Base-by-base conservation (phyloP, 1,139 yeast genomes). In the Kurtzmaniella quercitrusa region DNA sequence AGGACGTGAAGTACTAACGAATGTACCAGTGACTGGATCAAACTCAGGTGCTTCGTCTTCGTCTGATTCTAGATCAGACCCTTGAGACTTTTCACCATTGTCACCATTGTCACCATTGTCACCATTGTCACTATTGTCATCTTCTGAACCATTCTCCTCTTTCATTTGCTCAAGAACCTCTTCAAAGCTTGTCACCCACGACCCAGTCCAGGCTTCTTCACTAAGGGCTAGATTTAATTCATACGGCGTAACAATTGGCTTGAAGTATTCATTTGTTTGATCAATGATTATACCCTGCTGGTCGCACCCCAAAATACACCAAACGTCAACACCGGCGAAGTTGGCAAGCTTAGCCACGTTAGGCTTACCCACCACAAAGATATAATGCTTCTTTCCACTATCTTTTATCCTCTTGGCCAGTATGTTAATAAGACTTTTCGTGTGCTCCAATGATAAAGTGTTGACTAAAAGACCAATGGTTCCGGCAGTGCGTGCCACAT, bases 291-390 rank as follows among this genome's bases (percentile, higher is more conserved):
- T 84, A 4, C 98, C 98, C 45, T 95, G 93, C 53, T 89, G 89
- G 14, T 95, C 91, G 62, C 99, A 94, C 0, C 98, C 98, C 18
- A 93, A 65, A 15, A 93, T 79, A 56, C 95, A 91, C 98, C 98
- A 93, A 21, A 87, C 74, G 53, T 93, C 98, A 15, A 93, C 78
- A 17, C 82, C 82, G 50, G 91, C 98, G 58, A 94, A 93, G 61
- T 93, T 93, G 11, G 98, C 98, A 43, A 93, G 70, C 56, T 93
- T 93, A 34, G 98, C 96, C 4, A 93, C 97, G 56, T 93, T 93
- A n/a, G 98, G 98, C 59, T 94, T 94, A 14, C 99, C 99, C 6
- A 93, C 98, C 5, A 91, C 98, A 66, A 93, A 89, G 54, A 88
- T 76, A 57, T 93, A 93, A 51, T 87, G 93, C 57, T 94, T 94